Evolutionary conservation across 345 rosid species (phyloP).

Genomic region (Moricandia moricandioides): DNA sequence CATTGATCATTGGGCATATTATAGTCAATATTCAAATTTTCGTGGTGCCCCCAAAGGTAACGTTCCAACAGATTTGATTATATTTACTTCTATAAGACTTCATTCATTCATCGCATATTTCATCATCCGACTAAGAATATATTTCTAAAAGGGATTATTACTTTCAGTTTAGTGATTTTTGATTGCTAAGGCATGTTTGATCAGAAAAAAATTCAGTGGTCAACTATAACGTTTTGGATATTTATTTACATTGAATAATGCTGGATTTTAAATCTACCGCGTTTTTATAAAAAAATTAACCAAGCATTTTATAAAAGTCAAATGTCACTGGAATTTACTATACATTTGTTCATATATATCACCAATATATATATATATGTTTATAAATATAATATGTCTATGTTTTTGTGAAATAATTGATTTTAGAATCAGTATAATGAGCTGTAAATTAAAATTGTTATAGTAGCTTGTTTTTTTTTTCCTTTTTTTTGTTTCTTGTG

Average conservation of each 20-base stretch:
- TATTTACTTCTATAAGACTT: neutral
- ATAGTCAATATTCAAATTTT: constrained; percentile 5
- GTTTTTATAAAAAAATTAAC: neutral
- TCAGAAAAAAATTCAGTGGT: neutral
- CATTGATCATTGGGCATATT: neutral
- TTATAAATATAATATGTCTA: neutral
- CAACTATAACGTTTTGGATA: constrained; percentile 21
- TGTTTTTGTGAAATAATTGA: neutral
- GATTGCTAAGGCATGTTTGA: no score
- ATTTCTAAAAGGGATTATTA: neutral
- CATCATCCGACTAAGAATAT: neutral
- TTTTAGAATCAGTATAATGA: neutral
- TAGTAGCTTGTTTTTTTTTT: neutral
- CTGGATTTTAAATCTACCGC: neutral
- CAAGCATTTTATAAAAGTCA: constrained; percentile 11
- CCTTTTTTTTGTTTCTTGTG: neutral
- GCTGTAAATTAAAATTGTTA: constrained; percentile 11
- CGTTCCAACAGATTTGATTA: neutral
- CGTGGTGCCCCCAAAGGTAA: neutral
- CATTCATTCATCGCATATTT: neutral
- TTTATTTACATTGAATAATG: neutral
- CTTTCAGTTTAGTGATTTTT: no score
- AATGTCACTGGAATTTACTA: constrained; percentile 1
- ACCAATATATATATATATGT: neutral
- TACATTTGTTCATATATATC: neutral